Base-by-base conservation (phyloP, 306 rosid genomes). In the Geum urbanum region DNA sequence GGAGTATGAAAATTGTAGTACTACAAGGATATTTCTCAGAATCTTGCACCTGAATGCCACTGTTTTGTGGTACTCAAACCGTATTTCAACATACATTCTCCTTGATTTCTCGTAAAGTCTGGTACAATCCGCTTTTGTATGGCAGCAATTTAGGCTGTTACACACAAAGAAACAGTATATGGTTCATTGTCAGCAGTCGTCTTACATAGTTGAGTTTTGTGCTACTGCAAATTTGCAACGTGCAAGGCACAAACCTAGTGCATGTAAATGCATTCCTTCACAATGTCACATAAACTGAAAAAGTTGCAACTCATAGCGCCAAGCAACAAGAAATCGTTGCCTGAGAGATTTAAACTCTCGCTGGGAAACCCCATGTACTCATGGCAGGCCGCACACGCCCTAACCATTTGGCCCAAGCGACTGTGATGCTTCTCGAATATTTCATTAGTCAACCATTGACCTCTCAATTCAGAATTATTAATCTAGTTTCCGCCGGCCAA, bases 311-410 rank as follows among this genome's bases (percentile, higher is more conserved):
- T n/a, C n/a, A n/a, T n/a, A 45, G 48, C 13, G n/a, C 48, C 12
- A 9, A 45, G 55, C 2, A 16, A 18, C 46, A 60, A 13, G 13
- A 50, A 11, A 40, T 8, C 50, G 61, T 50, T 49, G 48, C 71
- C 71, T 66, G 71, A 66, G 71, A 66, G 71, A 66, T 66, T 48
- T 46, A 46, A 66, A 48, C 72, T 67, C 72, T 67, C 60, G 47
- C 60, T 35, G 60, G 72, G 60, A 67, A 50, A 67, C 49, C 61
- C 49, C 72, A 67, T 67, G 72, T 51, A 49, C 71, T 66, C n/a
- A n/a, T 67, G 53, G 72, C 51, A 53, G 63, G 72, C 69, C 60
- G n/a, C n/a, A n/a, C n/a, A n/a, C n/a, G n/a, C n/a, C 67, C 59
- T 59, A 59, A 59, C 58, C 62, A 49, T 69, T 61, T 18, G 69